These are phyloP conservation scores for Talaromyces islandicus DNA, from an alignment of 2,329 filamentous ascomycete species.

Conservation along the genomic window DNA sequence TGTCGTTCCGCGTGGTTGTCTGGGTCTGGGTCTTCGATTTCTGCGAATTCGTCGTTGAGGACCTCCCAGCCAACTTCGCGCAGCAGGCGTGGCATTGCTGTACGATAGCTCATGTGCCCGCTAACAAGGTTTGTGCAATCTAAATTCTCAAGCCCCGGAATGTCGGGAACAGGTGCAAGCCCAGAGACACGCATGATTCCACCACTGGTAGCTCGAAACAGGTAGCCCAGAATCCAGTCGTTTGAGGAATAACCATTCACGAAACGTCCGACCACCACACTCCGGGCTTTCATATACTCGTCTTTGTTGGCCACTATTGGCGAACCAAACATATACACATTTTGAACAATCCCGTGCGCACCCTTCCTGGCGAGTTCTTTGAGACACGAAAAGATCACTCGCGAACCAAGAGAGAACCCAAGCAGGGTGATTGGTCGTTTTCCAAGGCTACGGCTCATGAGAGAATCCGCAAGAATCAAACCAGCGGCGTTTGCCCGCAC, in stretches of 20 bases:
- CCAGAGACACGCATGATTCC: conserved; percentile 87
- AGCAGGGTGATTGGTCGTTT: conserved; percentile 88
- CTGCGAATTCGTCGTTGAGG: conserved; percentile 86
- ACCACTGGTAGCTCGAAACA: conserved; percentile 89
- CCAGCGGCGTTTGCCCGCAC: conserved; percentile 84
- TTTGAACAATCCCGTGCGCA: conserved; percentile 82
- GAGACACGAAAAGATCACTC: conserved; percentile 88
- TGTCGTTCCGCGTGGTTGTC: conserved; percentile 85
- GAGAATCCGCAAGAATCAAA: conserved; percentile 86
- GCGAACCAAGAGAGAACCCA: conserved; percentile 85
- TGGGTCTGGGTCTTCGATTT: conserved; percentile 96
- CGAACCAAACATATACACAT: conserved; percentile 90
- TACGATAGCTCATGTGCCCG: conserved; percentile 95
- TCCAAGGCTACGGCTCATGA: conserved; percentile 86
- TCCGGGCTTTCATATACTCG: conserved; percentile 73
- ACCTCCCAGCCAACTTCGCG: conserved; percentile 86
- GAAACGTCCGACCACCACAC: conserved; percentile 86
- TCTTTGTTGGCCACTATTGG: conserved; percentile 88
- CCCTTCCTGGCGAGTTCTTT: conserved; percentile 79
- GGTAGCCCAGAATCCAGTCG: conserved; percentile 94
- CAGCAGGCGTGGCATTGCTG: conserved; percentile 81
- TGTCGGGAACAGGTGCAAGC: conserved; percentile 65
- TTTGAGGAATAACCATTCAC: conserved; percentile 91
- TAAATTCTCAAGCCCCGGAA: conserved; percentile 82
- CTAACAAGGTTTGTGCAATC: conserved; percentile 79